Evolutionary conservation across 2,329 filamentous ascomycete genomes (phyloP), one percentile per base, ranked within the genome.

Genomic region (Penicillium polonicum): DNA sequence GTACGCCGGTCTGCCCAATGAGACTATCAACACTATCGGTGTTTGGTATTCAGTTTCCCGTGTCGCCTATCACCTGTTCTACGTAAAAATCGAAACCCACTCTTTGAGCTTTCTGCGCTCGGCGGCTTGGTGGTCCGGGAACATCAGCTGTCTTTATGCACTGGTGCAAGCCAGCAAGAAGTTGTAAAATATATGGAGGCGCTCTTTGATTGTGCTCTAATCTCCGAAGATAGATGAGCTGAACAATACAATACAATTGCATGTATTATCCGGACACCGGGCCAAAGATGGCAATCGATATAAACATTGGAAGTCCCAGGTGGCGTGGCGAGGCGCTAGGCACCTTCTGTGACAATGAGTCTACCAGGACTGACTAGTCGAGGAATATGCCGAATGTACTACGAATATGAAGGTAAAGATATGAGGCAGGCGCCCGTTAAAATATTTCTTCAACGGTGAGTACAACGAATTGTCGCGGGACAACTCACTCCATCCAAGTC

Each of bases 81-180:
- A 79, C 60, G 56, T 71, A 10, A 54, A 71, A 7, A 72, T 74
- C 7, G 72, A 74, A 39, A 68, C 66, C 23, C 56, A 59, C 17
- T 41, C 42, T 13, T 52, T 69, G 57, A 75, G 72, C 48, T 71
- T 68, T 48, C 21, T 76, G 15, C 68, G 76, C 48, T 76, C 73
- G 10, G 55, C 72, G 46, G 58, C 67, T 15, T 78, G 75, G 73
- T 78, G 72, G 74, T 68, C 66, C 12, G 68, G 72, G 13, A 78
- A 76, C 60, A 61, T 74, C 6, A 68, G 71, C 57, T 78, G 75
- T 50, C 66, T 78, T 38, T 70, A 71, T 43, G 69, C 70, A 55
- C 58, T 78, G 42, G 72, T 72, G 67, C 43, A 69, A 48, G 74
- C 72, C 15, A 72, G 70, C 15, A 74, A 71, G 67, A 65, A 59